Evolutionary conservation across 345 rosid species (phyloP), one percentile per base, ranked within the genome.

Genomic region (Microthlaspi erraticum): DNA sequence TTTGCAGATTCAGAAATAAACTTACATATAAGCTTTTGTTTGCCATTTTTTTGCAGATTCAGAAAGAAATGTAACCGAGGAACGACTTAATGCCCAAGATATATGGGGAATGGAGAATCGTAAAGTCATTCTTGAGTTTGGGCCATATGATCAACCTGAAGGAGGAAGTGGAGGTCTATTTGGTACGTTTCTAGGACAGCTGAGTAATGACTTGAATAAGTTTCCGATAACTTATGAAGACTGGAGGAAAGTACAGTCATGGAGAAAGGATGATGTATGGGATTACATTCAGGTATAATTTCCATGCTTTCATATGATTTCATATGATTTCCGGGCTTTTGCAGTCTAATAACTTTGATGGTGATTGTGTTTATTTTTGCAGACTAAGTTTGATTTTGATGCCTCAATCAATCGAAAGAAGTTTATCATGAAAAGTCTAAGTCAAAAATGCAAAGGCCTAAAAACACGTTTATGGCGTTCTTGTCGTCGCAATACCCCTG

Each of bases 351-450:
- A n/a, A n/a, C n/a, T n/a, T n/a, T n/a, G n/a, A n/a, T n/a, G n/a
- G n/a, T n/a, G n/a, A n/a, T 11, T 38, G 1, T 2, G 12, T 39
- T 39, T 59, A 2, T 12, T 11, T 18, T 19, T 38, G 64, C 48
- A 38, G 64, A 0, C 16, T 3, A 7, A 39, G 6, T 59, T 38
- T 38, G 12, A 20, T 20, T 38, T 59, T 38, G 48, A 39, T 57
- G 31, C 31, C 18, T 37, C 38, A 23, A 39, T 14, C 10, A 31
- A 31, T 0, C 13, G 31, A 2, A 61, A 44, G n/a, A 31, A 61
- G 14, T 61, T 61, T 43, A 52, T 44, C 10, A 61, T 61, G 66
- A 61, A 61, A 43, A 43, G 26, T 14, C 14, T 61, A 26, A 29
- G 66, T 45, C 38, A 14, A 16, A 61, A 61, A 26, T 43, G 52